A percentile compares a stretch with the other conserved stretches of the same genome.
These are phyloP conservation scores for Syzygium jambos DNA, from an alignment of 345 rosid genomes.

Conservation along the genomic window DNA sequence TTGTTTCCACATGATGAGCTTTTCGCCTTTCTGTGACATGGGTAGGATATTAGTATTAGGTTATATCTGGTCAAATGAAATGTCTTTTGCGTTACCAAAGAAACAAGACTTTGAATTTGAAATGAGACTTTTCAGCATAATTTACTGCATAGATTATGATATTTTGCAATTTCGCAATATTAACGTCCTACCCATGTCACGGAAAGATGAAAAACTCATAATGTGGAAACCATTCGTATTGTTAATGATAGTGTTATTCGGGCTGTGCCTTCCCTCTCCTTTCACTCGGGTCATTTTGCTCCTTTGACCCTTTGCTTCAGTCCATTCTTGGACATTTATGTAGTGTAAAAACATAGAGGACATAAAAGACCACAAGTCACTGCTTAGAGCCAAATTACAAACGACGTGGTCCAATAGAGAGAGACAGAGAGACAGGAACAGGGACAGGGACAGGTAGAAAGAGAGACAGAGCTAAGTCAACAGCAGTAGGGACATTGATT, in stretches of 20 bases:
- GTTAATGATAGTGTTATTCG: not conserved
- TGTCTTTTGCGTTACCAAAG: not conserved
- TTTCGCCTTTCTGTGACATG: no score
- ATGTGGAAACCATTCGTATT: not conserved
- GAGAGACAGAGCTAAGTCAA: not conserved
- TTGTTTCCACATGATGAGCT: no score
- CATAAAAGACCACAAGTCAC: not conserved
- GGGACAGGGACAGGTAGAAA: no score
- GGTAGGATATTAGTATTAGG: no score
- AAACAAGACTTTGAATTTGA: not conserved
- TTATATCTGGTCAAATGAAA: not conserved
- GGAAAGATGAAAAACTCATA: not conserved
- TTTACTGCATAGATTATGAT: not conserved
- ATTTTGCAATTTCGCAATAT: not conserved
- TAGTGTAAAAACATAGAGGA: no score
- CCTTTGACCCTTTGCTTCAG: not conserved
- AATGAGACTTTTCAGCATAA: not conserved
- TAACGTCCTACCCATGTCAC: not conserved
- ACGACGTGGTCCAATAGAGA: no score
- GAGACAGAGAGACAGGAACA: no score
- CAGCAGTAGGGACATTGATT: not conserved
- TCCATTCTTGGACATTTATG: not conserved
- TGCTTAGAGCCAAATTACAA: not conserved
- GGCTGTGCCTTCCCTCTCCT: not conserved
- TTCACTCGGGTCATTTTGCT: not conserved